Conservation (phyloP, 2,329 filamentous ascomycete species). For the Botrytis tulipae region DNA sequence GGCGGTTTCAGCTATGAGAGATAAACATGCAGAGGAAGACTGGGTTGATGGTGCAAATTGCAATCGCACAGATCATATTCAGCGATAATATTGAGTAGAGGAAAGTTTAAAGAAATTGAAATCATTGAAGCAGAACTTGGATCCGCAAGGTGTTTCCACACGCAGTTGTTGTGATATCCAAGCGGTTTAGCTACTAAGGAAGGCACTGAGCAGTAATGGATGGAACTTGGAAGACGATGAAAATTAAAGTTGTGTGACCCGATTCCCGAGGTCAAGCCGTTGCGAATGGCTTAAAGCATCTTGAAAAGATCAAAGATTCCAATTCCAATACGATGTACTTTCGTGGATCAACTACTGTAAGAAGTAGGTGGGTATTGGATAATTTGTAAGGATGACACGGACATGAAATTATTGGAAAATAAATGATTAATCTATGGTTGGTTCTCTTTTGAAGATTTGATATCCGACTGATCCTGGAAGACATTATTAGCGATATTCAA, state of each 20-base stretch:
- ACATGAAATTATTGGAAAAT: constrained; percentile 2
- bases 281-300: neutral
- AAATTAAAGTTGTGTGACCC: neutral
- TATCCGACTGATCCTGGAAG: neutral
- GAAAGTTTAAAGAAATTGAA: neutral
- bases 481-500: neutral
- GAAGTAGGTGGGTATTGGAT: neutral
- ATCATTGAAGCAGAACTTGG: neutral
- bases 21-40: neutral
- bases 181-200: neutral
- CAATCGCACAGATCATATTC: neutral
- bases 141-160: constrained; percentile 2
- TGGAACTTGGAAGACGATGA: neutral
- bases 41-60: neutral
- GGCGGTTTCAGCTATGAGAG: neutral
- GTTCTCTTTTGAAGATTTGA: neutral
- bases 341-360: neutral
- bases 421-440: neutral
- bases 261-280: neutral
- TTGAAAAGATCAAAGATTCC: neutral
- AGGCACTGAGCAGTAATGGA: neutral
- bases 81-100: neutral
- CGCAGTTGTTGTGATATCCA: neutral
- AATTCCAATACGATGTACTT: neutral
- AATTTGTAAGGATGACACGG: constrained; percentile 8